Percentiles rank a stretch among this genome's conserved stretches.
Evolutionary conservation across 805 yeast genomes (phyloP).

Genomic region (Wilhelminamyces savonicus): DNA sequence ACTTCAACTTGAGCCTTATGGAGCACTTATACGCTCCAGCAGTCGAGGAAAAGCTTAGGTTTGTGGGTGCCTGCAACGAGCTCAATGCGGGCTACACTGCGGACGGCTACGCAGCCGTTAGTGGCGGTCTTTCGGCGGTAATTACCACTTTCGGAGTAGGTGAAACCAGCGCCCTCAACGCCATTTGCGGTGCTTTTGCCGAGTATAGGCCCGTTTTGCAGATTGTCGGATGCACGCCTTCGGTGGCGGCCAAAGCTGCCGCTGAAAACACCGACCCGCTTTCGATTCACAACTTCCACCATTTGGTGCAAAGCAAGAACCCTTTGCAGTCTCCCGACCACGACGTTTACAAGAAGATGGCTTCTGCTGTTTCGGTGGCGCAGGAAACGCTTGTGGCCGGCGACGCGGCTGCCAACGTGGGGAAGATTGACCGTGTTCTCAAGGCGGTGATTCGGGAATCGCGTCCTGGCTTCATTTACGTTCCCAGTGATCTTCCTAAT

Average conservation of each 20-base stretch:
- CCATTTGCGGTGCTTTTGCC: slow-evolving; percentile 75
- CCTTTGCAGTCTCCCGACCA: slow-evolving; percentile 56
- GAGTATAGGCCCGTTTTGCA: slow-evolving; percentile 77
- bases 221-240: slow-evolving; percentile 64
- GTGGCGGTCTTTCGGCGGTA: slow-evolving; percentile 53
- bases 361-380: slow-evolving; percentile 48
- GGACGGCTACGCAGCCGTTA: slow-evolving; percentile 77
- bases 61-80: slow-evolving; percentile 87
- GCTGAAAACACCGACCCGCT: slow-evolving; percentile 3
- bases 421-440: slow-evolving; percentile 65
- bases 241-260: slow-evolving; percentile 14
- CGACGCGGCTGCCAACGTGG: slow-evolving; percentile 26
- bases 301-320: slow-evolving; percentile 49
- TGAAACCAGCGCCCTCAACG: slow-evolving; percentile 79
- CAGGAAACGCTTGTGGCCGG: slow-evolving; percentile 33
- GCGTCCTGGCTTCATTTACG: slow-evolving; percentile 76
- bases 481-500: slow-evolving; percentile 68
- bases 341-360: slow-evolving; percentile 58
- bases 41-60: slow-evolving; percentile 39
- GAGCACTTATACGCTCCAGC: slow-evolving; percentile 55
- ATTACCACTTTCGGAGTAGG: slow-evolving; percentile 86
- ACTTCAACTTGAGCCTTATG: slow-evolving; percentile 59
- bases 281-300: slow-evolving; percentile 45
- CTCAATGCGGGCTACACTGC: slow-evolving; percentile 86
- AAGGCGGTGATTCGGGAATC: slow-evolving; percentile 46